Percentiles rank a stretch among this genome's conserved stretches.
These are phyloP conservation scores for Podospora fimiseda DNA, from an alignment of 495 filamentous ascomycete species.

Conservation along the genomic window DNA sequence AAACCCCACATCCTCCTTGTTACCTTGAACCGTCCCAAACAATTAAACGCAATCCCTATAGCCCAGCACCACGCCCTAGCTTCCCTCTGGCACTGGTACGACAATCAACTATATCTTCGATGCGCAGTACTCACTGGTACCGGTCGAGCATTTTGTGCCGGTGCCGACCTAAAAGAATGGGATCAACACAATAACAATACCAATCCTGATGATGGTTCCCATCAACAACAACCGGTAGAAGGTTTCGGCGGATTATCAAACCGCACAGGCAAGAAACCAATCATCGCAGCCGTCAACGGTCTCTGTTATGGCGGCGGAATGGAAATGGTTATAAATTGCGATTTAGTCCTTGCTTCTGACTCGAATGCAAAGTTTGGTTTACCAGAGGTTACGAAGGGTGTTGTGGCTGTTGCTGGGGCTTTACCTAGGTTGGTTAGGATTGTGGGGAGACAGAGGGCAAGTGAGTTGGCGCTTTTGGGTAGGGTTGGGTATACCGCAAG, in stretches of 20 bases:
- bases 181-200: constrained; percentile 24
- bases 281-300: constrained; percentile 77
- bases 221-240: constrained; percentile 9
- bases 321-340: constrained; percentile 68
- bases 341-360: constrained; percentile 60
- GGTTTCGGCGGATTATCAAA: constrained; percentile 47
- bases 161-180: constrained; percentile 52
- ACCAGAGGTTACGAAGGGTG: constrained; percentile 66
- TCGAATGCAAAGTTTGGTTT: constrained; percentile 55
- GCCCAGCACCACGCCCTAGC: constrained; percentile 47
- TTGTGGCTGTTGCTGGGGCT: constrained; percentile 67
- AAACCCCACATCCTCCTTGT: constrained; percentile 50
- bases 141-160: constrained; percentile 50
- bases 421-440: constrained; percentile 66
- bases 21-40: constrained; percentile 53
- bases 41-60: constrained; percentile 53
- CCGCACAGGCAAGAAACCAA: constrained; percentile 55
- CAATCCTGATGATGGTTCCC: constrained; percentile 37
- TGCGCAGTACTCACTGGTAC: constrained; percentile 53
- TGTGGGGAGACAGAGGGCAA: constrained; percentile 61
- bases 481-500: constrained; percentile 48
- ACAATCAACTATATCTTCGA: constrained; percentile 47
- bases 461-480: constrained; percentile 69
- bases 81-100: constrained; percentile 52
- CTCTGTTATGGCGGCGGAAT: constrained; percentile 69